phyloP scores from a whole-genome alignment of 257 asterid species.

The Solanum medicagineum region DNA sequence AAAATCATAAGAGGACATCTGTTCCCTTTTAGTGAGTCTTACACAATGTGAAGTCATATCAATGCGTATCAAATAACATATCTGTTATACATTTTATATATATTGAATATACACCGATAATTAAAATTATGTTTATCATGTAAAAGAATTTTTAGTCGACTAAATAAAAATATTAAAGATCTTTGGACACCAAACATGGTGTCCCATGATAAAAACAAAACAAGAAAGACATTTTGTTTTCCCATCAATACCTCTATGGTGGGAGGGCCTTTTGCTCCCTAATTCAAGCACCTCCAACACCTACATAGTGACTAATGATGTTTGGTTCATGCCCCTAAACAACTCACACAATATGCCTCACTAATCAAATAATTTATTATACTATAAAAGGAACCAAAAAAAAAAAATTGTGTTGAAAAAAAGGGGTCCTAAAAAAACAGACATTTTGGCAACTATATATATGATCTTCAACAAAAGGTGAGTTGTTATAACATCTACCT shows the following conservation, averaged over 20 bases:
- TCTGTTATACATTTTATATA: neutral
- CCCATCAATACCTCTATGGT: neutral
- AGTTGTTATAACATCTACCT: conserved; percentile 7
- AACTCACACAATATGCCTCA: neutral
- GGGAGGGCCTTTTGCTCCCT: conserved; percentile 2
- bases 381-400: neutral
- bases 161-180: neutral
- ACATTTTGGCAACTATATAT: conserved; percentile 8
- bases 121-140: neutral
- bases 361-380: neutral
- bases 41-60: neutral
- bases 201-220: neutral
- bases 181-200: neutral
- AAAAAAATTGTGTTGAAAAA: neutral
- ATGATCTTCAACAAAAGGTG: neutral
- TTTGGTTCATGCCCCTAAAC: neutral
- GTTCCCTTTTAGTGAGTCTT: neutral
- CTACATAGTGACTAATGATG: conserved; percentile 3
- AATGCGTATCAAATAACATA: neutral
- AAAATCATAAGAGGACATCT: neutral
- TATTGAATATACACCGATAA: neutral
- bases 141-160: neutral
- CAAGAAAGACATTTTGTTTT: neutral
- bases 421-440: neutral
- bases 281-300: neutral